Conservation (phyloP, 2,329 filamentous ascomycete species). For the Fusarium compactum region DNA sequence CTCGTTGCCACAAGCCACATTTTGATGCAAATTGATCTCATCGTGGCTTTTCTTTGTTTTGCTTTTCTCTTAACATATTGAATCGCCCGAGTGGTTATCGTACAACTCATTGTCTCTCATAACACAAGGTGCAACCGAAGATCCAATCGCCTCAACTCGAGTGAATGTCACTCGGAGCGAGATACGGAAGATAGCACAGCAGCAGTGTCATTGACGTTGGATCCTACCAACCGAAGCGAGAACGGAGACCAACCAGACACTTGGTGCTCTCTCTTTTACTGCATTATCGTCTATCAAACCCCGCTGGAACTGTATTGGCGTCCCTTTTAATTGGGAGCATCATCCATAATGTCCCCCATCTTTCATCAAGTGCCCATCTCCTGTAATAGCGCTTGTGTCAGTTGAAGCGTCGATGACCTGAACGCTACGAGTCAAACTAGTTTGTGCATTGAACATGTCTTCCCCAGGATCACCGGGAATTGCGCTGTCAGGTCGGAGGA, state of each 20-base stretch:
- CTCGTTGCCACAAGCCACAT: slow-evolving; percentile 29
- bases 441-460: slow-evolving; percentile 32
- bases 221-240: neutral
- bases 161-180: slow-evolving; percentile 20
- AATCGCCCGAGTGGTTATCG: slow-evolving; percentile 8
- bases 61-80: neutral
- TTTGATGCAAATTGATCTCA: neutral
- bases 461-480: slow-evolving; percentile 33
- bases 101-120: slow-evolving; percentile 1
- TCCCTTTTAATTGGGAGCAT: neutral
- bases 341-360: slow-evolving; percentile 20
- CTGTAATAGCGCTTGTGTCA: slow-evolving; percentile 35
- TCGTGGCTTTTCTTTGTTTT: neutral
- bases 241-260: slow-evolving; percentile 24
- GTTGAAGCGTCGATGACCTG: slow-evolving; percentile 29
- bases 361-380: slow-evolving; percentile 19
- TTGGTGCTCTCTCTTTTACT: slow-evolving; percentile 12
- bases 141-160: slow-evolving; percentile 14
- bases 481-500: slow-evolving; percentile 13
- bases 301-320: neutral
- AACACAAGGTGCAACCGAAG: slow-evolving; percentile 3
- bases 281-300: slow-evolving; percentile 1
- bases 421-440: slow-evolving; percentile 25
- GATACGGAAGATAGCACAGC: slow-evolving; percentile 9
- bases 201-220: neutral